Evolutionary conservation across 768 basidiomycete genomes (phyloP).

Genomic region (Rhizopogon vesiculosus): DNA sequence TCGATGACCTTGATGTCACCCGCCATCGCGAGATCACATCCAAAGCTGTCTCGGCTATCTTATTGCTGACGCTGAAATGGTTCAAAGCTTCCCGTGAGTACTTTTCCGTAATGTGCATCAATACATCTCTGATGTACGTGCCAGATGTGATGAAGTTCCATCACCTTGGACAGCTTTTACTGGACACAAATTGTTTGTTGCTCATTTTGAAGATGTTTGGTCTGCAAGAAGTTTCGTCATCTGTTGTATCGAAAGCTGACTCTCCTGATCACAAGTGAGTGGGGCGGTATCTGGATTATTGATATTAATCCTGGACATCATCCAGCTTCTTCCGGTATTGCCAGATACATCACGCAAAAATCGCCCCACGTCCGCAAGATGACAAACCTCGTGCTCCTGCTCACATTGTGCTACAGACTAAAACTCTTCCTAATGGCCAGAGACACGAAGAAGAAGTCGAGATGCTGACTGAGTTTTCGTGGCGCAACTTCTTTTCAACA

Average conservation of each 20-base stretch:
- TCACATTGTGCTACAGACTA: slow-evolving; percentile 52
- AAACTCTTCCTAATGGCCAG: slow-evolving; percentile 65
- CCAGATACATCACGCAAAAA: slow-evolving; percentile 68
- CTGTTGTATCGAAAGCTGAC: slow-evolving; percentile 87
- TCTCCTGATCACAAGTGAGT: slow-evolving; percentile 79
- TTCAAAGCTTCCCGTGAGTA: slow-evolving; percentile 95
- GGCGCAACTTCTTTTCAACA: slow-evolving; percentile 95
- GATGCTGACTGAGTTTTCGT: slow-evolving; percentile 89
- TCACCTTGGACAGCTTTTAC: slow-evolving; percentile 89
- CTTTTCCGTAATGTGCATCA: background rate
- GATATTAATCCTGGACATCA: slow-evolving; percentile 6
- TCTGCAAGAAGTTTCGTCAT: slow-evolving; percentile 82
- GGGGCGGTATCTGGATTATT: background rate
- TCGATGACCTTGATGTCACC: slow-evolving; percentile 90
- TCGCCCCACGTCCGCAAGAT: slow-evolving; percentile 59
- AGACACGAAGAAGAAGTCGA: slow-evolving; percentile 86
- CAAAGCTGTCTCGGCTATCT: slow-evolving; percentile 93
- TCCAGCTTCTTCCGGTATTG: slow-evolving; percentile 95
- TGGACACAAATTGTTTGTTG: slow-evolving; percentile 92
- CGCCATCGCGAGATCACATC: slow-evolving; percentile 97
- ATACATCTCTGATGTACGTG: background rate
- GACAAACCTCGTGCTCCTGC: slow-evolving; percentile 56
- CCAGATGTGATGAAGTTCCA: slow-evolving; percentile 98
- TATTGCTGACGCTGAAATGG: slow-evolving; percentile 91
- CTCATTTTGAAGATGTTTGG: slow-evolving; percentile 98